Percentiles rank a stretch among this genome's conserved stretches.
These are phyloP conservation scores for Linderina pennispora DNA, from an alignment of 192 early-diverging fungal genomes.

Conservation along the genomic window DNA sequence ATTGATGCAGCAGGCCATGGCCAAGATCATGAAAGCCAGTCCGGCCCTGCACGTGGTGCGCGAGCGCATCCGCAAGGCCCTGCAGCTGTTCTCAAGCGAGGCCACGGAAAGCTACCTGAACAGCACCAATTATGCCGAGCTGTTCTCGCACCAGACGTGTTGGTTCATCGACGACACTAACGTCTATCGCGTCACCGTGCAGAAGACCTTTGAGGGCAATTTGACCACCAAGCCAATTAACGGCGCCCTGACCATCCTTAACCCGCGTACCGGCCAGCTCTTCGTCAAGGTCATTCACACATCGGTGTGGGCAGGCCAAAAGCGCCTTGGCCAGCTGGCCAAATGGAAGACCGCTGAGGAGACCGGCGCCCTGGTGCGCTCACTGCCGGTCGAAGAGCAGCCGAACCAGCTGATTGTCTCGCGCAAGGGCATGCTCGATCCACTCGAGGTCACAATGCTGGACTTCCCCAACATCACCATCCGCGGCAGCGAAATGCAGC, in stretches of 20 bases:
- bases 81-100: conserved; percentile 97
- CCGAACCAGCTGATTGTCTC: conserved; percentile 99
- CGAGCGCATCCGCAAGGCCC: conserved; percentile 97
- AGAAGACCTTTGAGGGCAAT: conserved; percentile 99
- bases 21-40: conserved; percentile 99
- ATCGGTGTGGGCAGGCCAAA: conserved; percentile 98
- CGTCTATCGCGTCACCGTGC: conserved; percentile 98
- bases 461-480: conserved; percentile 99
- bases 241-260: conserved; percentile 98
- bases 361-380: conserved; percentile 98
- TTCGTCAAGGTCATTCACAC: conserved; percentile 99
- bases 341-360: conserved; percentile 99
- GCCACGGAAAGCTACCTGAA: conserved; percentile 97
- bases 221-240: conserved; percentile 98
- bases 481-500: conserved; percentile 94
- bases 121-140: conserved; percentile 91
- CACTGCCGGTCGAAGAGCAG: conserved; percentile 98
- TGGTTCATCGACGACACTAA: conserved; percentile 99
- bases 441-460: conserved; percentile 80
- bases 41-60: conserved; percentile 95
- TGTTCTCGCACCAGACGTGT: conserved; percentile 97
- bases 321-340: conserved; percentile 97
- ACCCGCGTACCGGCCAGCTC: conserved; percentile 96
- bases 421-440: conserved; percentile 99
- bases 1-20: conserved; percentile 94